Base-by-base conservation (phyloP, 345 rosid species). In the Pugionium cornutum region DNA sequence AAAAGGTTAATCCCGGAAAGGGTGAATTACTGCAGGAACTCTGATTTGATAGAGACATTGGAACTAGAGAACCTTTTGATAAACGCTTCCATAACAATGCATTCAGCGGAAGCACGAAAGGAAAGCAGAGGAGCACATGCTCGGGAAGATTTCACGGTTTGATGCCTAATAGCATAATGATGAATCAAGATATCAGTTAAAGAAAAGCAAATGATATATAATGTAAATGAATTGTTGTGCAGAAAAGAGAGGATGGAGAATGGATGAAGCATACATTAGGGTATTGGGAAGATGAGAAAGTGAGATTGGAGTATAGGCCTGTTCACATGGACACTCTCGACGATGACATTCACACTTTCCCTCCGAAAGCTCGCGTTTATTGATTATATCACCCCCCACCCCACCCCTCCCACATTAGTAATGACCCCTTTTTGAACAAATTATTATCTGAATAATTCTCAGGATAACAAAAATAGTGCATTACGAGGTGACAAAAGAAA, bases 91-190 rank as follows among this genome's bases (percentile, higher is more conserved):
- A 75, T 92, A 68, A 92, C 97, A 49, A 92, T 92, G 98, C 90
- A 89, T 39, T 39, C 42, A 79, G 99, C 97, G 6, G 99, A 94
- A 82, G 96, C 99, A 30, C 75, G 99, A 76, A 94, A 88, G 75
- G 99, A 94, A 79, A 94, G 99, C 84, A 84, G 99, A 83, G 99
- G 99, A 62, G 99, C 99, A 44, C 99, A 94, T 85, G 96, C 96
- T 46, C 95, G 99, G 49, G 99, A 94, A 89, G 99, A 94, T 79
- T 94, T 86, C 70, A 84, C 89, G 66, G 99, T 94, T 89, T 76
- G 73, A 56, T 9, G 34, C 36, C 43, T 52, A 31, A 7, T 33
- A 43, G n/a, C 18, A 8, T 8, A 28, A 51, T 10, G 53, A 53
- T 50, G 11, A n/a, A 27, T 62, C 4, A 10, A 6, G 29, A 25